Conservation (phyloP, 78 protist genomes). For the Guillardia theta region DNA sequence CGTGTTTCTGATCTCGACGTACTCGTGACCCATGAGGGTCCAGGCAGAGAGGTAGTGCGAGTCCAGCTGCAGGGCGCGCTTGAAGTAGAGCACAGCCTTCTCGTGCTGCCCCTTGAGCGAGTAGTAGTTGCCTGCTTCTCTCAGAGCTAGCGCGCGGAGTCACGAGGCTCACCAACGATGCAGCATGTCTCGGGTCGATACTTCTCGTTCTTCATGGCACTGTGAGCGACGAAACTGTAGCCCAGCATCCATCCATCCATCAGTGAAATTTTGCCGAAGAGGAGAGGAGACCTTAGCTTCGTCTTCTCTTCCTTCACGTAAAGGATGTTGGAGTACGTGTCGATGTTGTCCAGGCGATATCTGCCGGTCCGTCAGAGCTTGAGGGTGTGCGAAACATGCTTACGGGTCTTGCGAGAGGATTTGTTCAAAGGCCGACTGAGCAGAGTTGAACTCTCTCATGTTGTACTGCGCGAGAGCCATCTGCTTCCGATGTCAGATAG, state of each 20-base stretch:
- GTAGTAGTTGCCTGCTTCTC: conserved; percentile 38
- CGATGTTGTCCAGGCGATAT: conserved; percentile 77
- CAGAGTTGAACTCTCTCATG: conserved; percentile 61
- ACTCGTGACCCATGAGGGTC: conserved; percentile 86
- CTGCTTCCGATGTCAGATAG: too few relatives aligned
- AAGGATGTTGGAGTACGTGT: conserved; percentile 88
- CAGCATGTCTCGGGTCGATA: conserved; percentile 93
- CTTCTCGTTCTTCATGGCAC: conserved; percentile 46
- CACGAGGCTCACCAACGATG: too few relatives aligned
- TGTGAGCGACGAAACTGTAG: conserved; percentile 49
- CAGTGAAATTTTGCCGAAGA: too few relatives aligned
- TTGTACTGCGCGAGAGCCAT: conserved; percentile 75
- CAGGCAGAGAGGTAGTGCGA: conserved; percentile 81
- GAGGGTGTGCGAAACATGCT: not conserved
- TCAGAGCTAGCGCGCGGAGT: too few relatives aligned
- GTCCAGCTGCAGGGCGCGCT: conserved; percentile 77
- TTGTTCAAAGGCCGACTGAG: not conserved
- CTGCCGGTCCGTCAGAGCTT: not conserved
- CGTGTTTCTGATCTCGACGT: conserved; percentile 85
- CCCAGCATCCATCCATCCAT: too few relatives aligned
- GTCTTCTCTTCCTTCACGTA: conserved; percentile 61
- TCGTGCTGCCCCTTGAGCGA: conserved; percentile 73
- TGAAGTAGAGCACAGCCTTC: conserved; percentile 90
- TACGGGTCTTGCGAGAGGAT: not conserved
- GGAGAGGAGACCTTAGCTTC: too few relatives aligned